A percentile compares a stretch with the other conserved stretches of the same genome.
Evolutionary conservation across 1,284 basidiomycete species (phyloP).

Genomic region (Sanghuangporus weigelae): DNA sequence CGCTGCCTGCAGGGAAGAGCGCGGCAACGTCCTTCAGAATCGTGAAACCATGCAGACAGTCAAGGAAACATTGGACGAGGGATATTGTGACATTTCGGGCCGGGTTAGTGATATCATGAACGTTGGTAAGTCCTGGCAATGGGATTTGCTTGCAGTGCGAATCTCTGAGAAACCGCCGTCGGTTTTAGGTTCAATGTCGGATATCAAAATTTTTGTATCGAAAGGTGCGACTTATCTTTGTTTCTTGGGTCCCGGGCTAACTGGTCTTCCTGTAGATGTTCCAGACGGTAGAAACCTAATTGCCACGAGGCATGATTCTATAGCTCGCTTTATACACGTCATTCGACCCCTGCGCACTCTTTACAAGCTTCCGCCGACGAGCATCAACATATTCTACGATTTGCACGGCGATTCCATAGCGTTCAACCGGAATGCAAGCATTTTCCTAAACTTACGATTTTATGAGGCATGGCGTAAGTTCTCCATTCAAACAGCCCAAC

Average conservation of each 20-base stretch:
- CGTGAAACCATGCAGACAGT: slow-evolving; percentile 66
- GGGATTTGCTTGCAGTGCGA: background rate
- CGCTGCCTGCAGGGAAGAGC: slow-evolving; percentile 70
- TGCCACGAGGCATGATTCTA: slow-evolving; percentile 41
- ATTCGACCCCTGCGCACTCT: slow-evolving; percentile 52
- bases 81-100: slow-evolving; percentile 81
- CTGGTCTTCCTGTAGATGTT: slow-evolving; percentile 39
- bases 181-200: slow-evolving; percentile 51
- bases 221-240: slow-evolving; percentile 42
- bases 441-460: slow-evolving; percentile 89
- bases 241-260: background rate
- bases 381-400: slow-evolving; percentile 88
- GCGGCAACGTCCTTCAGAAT: slow-evolving; percentile 55
- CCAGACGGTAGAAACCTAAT: slow-evolving; percentile 46
- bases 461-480: slow-evolving; percentile 84
- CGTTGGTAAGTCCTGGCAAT: slow-evolving; percentile 40
- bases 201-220: slow-evolving; percentile 63
- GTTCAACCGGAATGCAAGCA: slow-evolving; percentile 86
- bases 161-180: background rate
- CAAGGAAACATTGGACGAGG: slow-evolving; percentile 70
- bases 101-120: slow-evolving; percentile 56
- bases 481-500: background rate
- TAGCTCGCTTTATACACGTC: slow-evolving; percentile 67
- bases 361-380: slow-evolving; percentile 60
- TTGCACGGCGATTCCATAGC: slow-evolving; percentile 79